Evolutionary conservation across 2,329 filamentous ascomycete species (phyloP), one percentile per base, ranked within the genome.

Genomic region (Juglanconis sp.): DNA sequence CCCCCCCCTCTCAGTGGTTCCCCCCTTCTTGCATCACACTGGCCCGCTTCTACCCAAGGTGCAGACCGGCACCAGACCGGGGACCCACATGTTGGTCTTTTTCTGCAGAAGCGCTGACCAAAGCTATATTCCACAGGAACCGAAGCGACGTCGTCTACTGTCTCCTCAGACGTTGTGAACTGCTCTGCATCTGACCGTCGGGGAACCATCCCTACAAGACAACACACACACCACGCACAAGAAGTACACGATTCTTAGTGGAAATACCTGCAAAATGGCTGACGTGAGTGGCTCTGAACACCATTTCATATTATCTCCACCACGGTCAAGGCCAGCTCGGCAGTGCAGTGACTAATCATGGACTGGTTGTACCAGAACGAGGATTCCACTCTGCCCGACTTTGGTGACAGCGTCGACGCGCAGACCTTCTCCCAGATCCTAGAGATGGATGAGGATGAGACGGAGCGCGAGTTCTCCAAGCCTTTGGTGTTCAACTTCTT

Each of bases 361-460:
- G 36, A 40, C 17, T 38, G 15, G n/a, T 35, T 11, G 42, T 35
- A 10, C 36, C 15, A 62, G 60, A 62, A 56, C 52, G 60, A 62
- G 50, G 60, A 62, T 34, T 40, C 77, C 59, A 79, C 75, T 63
- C 73, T 86, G 69, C 79, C 81, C 62, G 85, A 90, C 62, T 85
- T 92, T 66, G 87, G 86, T 62, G 90, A 95, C 66, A 82, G 82
- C 71, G 87, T 99, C 75, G 94, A 98, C 74, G 77, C 81, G 63
- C 73, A 76, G 58, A 96, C 92, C 59, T 99, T 99, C 70, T 87
- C 88, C 69, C 95, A 98, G 80, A 98, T 99, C 73, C 85, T 98
- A 64, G 95, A 98, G 76, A 97, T 99, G 94, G 95, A 99, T 74
- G 95, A 98, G 65, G 90, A 91, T 65, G 89, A 91, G 66, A 85